A percentile compares a stretch with the other conserved stretches of the same genome.
Conservation (phyloP, 306 rosid species). For the Cajanus cajan region DNA sequence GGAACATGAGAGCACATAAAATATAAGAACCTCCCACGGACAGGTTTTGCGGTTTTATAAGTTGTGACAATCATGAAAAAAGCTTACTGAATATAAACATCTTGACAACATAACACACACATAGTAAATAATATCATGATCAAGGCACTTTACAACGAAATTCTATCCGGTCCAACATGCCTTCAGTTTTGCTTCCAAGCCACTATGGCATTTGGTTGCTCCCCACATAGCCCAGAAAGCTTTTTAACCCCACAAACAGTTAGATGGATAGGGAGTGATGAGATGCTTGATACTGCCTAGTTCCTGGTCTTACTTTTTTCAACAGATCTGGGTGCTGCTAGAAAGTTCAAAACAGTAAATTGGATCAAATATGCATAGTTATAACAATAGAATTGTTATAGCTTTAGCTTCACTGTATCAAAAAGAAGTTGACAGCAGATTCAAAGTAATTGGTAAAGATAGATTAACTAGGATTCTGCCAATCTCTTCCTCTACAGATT, state of each 20-base stretch:
- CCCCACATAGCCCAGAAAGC: constrained; percentile 25
- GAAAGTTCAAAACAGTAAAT: neutral
- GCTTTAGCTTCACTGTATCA: neutral
- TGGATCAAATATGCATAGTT: neutral
- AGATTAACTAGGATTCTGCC: neutral
- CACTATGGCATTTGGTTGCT: neutral
- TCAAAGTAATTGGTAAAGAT: neutral
- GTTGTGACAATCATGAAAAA: constrained; percentile 32
- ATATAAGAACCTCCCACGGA: constrained; percentile 18
- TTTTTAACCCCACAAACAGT: constrained; percentile 22
- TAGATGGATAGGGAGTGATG: constrained; percentile 37
- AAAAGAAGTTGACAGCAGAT: neutral
- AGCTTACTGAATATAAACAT: constrained; percentile 37
- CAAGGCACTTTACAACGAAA: constrained; percentile 32
- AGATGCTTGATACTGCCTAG: constrained; percentile 30
- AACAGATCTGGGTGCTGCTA: constrained; percentile 79
- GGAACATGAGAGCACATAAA: constrained; percentile 33
- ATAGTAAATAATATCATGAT: constrained; percentile 25
- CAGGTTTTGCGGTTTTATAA: constrained; percentile 32
- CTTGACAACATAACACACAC: constrained; percentile 27
- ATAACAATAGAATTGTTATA: neutral
- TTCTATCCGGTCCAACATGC: constrained; percentile 43
- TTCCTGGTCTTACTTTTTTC: constrained; percentile 64
- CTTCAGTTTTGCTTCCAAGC: constrained; percentile 22
- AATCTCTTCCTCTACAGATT: neutral